Evolutionary conservation across 2,329 filamentous ascomycete genomes (phyloP), one percentile per base, ranked within the genome.

Genomic region (Aureobasidium sp.): DNA sequence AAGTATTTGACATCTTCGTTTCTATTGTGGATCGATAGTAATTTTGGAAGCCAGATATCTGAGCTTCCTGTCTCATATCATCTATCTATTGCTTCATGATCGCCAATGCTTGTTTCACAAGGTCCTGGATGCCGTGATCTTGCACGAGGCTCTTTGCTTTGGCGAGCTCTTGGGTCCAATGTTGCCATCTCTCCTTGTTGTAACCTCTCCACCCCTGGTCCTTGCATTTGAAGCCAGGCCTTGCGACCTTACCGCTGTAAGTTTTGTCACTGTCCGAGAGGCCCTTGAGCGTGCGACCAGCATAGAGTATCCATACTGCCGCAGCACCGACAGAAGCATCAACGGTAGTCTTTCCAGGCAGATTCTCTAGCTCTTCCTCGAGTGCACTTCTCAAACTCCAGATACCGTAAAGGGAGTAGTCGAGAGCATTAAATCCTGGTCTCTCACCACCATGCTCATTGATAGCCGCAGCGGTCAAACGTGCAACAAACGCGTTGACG

Each of bases 291-390:
- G 45, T 34, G 15, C 36, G 34, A 6, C 57, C 57, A n/a, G 57
- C 57, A 34, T 61, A 51, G 11, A 52, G 17, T 9, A 61, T 27
- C 57, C 57, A 61, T 8, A 44, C 57, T 11, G 57, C 47, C 12
- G 45, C 57, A 51, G 57, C 57, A 31, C 57, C 57, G 6, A 61
- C 5, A 7, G 34, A 42, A 61, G 45, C 57, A 41, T 61, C 57
- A 11, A 34, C 11, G 7, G 57, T 52, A 15, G n/a, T 47, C 37
- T 51, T 34, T 3, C 45, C 31, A 17, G 29, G 44, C 17, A 36
- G 14, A 2, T 37, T 48, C 15, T 34, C 22, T 9, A 29, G 22
- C 11, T 61, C 45, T 17, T 49, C 47, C 47, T 61, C 57, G 25
- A 61, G n/a, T 9, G 57, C 57, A 17, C 25, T 52, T 51, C 57